Base-by-base conservation (phyloP, 768 basidiomycete species). In the Collybia nuda region DNA sequence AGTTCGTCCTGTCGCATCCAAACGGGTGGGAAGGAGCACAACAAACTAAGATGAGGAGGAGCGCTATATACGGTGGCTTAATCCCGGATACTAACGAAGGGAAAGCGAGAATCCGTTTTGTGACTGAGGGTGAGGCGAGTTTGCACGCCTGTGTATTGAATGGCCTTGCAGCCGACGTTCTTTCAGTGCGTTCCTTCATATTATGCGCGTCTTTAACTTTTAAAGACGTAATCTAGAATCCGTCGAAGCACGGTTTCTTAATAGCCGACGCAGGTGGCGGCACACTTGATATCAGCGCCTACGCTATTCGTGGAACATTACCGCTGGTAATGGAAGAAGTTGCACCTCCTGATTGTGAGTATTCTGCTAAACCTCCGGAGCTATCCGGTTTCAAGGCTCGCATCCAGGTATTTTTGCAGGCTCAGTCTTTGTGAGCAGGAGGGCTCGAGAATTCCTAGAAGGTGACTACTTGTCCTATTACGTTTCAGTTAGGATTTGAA, bases 21-120 rank as follows among this genome's bases (percentile, higher is more conserved):
- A 91, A 90, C 56, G 88, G 88, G 5, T 91, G 88, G 88, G 88
- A 90, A 59, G 85, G 79, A 17, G 80, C 87, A 7, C 87, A 90
- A 58, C 84, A 86, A 63, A 82, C 85, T 24, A 85, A 82, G 66
- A 88, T 91, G 85, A 78, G 88, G 50, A 75, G 85, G 50, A 84
- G 82, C 0, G 88, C 88, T 1, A 78, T 86, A 7, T 78, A 82
- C 55, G 88, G 85, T 2, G 79, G 79, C n/a, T 64, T 91, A 35
- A 84, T 91, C 15, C 82, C 88, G 1, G 85, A 89, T 63, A 86
- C 84, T 1, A 84, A 85, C 56, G 82, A 80, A 49, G 88, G 87
- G 2, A 82, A 81, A 54, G 80, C 87, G 1, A 73, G 85, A 49
- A 88, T 91, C 57, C 73, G 86, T 32, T 90, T 91, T 55, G 88